Percentiles rank a stretch among this genome's conserved stretches.
Evolutionary conservation across 257 asterid species (phyloP).

Genomic region (Nicotiana paniculata): DNA sequence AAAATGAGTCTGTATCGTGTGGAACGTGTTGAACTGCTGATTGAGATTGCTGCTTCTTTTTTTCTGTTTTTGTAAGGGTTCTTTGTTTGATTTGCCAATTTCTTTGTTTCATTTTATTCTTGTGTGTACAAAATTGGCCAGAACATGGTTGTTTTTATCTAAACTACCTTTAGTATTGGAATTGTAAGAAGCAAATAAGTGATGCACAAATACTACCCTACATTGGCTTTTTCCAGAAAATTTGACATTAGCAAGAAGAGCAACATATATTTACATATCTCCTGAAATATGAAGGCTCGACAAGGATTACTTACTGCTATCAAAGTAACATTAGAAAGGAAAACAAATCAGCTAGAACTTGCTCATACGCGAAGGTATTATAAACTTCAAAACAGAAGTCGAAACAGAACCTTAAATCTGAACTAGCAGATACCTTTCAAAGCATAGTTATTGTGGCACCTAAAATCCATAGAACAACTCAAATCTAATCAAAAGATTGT

Average conservation of each 20-base stretch:
- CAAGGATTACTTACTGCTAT: background rate
- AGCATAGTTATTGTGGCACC: background rate
- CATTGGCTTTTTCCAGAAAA: background rate
- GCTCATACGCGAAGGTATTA: background rate
- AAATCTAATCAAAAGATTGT: slow-evolving; percentile 3
- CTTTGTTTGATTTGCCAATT: background rate
- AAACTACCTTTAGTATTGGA: background rate
- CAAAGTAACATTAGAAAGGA: background rate
- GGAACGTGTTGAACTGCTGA: slow-evolving; percentile 12
- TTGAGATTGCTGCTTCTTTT: slow-evolving; percentile 5
- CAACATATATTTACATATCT: background rate
- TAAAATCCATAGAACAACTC: background rate
- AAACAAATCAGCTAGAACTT: background rate
- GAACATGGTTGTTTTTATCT: background rate
- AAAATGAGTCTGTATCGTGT: background rate
- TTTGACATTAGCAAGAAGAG: background rate
- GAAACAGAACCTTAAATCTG: background rate
- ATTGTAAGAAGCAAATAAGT: slow-evolving; percentile 1
- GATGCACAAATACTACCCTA: background rate
- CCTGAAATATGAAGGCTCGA: background rate
- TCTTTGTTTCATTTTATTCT: background rate
- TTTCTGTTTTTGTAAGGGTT: background rate
- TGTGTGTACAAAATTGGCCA: slow-evolving; percentile 11
- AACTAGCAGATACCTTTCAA: background rate
- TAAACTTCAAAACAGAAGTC: background rate